Evolutionary conservation across 805 yeast genomes (phyloP), one percentile per base, ranked within the genome.

Genomic region (Cyberlindnera nakhonratchasimensis): DNA sequence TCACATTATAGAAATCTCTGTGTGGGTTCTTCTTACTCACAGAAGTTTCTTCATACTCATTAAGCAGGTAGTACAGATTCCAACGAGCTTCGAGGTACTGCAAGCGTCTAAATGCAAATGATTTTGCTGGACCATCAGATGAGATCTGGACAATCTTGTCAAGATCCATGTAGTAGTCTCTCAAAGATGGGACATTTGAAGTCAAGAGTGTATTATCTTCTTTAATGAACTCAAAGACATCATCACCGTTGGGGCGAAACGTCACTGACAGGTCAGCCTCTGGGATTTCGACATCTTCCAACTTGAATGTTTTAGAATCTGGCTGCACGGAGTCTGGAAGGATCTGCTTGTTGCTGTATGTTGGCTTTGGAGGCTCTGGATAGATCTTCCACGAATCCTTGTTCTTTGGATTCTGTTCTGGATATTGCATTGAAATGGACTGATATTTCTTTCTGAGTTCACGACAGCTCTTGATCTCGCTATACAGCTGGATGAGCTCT

Each of bases 1-100:
- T 79, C 33, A 89, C 96, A 58, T 91, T 91, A 67, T 91, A 91
- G 60, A 91, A 93, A 64, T 91, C 99, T 63, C 99, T 80, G 62
- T 93, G 99, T 5, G 98, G 98, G 52, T 90, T 90, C 46, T 80
- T 78, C 65, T 93, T 93, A 9, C 95, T 82, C 50, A 86, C 93
- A 14, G 90, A 80, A 16, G 83, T 84, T 63, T 93, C 99, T 58
- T 88, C 93, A 61, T 86, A 90, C 59, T 91, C 98, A 60, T 93
- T 93, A 53, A 91, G 70, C 47, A 93, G 65, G 47, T 79, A 77
- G 67, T 91, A 93, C 65, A 93, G 65, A 62, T 90, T 88, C 98
- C 98, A 93, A 60, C 90, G 87, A 21, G 98, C 96, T 62, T 93
- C 99, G 41, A 93, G 71, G 59, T 88, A 95, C 66, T 91, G 95